Conservation (phyloP, 805 yeast species). For the Kodamaea kakaduensis region DNA sequence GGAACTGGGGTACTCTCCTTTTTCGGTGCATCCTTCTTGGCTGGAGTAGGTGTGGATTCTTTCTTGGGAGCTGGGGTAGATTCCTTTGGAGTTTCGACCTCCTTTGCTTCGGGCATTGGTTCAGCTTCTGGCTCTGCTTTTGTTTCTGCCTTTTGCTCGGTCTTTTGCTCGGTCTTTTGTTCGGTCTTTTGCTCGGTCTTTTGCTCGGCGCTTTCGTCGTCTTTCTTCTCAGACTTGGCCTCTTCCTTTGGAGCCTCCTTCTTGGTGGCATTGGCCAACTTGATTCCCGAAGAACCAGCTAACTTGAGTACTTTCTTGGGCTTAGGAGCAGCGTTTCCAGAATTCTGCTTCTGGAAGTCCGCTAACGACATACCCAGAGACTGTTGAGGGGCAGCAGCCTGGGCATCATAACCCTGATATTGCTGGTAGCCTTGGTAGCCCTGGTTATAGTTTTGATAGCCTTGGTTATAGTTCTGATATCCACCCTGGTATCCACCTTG, state of each 20-base stretch:
- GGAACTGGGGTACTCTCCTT: slow-evolving; percentile 15
- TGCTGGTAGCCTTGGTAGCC: slow-evolving; percentile 15
- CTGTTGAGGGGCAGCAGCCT: slow-evolving; percentile 20
- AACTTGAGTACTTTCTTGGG: slow-evolving; percentile 69
- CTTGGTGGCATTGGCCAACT: slow-evolving; percentile 45
- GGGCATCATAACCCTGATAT: slow-evolving; percentile 10
- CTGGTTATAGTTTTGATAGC: slow-evolving; percentile 19
- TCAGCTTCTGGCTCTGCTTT: slow-evolving; percentile 16
- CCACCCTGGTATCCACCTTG: slow-evolving; percentile 22
- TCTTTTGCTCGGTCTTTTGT: slow-evolving; percentile 6
- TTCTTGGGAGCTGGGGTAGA: slow-evolving; percentile 13
- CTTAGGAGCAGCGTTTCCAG: slow-evolving; percentile 40
- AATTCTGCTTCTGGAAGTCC: slow-evolving; percentile 70
- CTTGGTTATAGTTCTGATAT: slow-evolving; percentile 19
- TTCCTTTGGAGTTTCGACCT: slow-evolving; percentile 14
- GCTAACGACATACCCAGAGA: slow-evolving; percentile 65
- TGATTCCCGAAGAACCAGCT: slow-evolving; percentile 61
- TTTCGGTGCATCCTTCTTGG: slow-evolving; percentile 12
- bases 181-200: slow-evolving; percentile 8
- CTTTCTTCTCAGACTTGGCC: slow-evolving; percentile 20
- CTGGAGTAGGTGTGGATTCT: slow-evolving; percentile 13
- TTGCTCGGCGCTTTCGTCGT: no score
- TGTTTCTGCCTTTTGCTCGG: slow-evolving; percentile 15
- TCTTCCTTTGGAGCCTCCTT: slow-evolving; percentile 14
- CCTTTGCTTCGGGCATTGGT: slow-evolving; percentile 11